Evolutionary conservation across 2,329 filamentous ascomycete species (phyloP).

Genomic region (Endoconidiophora polonica): DNA sequence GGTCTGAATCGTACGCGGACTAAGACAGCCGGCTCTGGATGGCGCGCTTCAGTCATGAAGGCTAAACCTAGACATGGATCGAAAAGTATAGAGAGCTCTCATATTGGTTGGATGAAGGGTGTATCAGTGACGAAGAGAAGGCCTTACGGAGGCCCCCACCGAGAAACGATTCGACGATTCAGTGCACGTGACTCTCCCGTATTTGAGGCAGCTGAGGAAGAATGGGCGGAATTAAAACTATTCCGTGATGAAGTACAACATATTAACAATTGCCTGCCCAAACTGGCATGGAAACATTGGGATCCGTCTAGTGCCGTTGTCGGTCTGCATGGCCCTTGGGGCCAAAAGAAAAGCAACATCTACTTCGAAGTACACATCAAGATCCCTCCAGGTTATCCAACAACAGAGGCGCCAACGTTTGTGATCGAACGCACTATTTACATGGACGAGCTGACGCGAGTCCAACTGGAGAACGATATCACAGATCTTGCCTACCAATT

Average conservation of each 20-base stretch:
- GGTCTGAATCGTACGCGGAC: too few species aligned
- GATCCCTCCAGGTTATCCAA: slow-evolving; percentile 43
- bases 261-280: slow-evolving; percentile 43
- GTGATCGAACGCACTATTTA: slow-evolving; percentile 44
- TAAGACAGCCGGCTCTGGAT: slow-evolving; percentile 23
- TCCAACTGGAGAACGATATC: slow-evolving; percentile 18
- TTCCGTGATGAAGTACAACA: slow-evolving; percentile 49
- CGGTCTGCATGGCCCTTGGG: slow-evolving; percentile 37
- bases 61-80: slow-evolving; percentile 27
- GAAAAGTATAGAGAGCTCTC: slow-evolving; percentile 31
- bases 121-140: slow-evolving; percentile 31
- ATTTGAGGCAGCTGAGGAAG: slow-evolving; percentile 30
- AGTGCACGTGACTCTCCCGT: slow-evolving; percentile 36
- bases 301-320: slow-evolving; percentile 20
- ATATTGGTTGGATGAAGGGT: slow-evolving; percentile 54
- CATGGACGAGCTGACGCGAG: slow-evolving; percentile 39
- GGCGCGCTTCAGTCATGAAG: slow-evolving; percentile 44
- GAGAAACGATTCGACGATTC: slow-evolving; percentile 27
- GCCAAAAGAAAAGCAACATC: slow-evolving; percentile 35
- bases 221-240: slow-evolving; percentile 45
- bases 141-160: slow-evolving; percentile 18
- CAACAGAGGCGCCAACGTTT: slow-evolving; percentile 40
- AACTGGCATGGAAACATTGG: slow-evolving; percentile 46
- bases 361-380: slow-evolving; percentile 46
- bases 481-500: slow-evolving; percentile 38